These are phyloP conservation scores for Tympanopsis confertula DNA, from an alignment of 2,329 filamentous ascomycete species.

Conservation along the genomic window DNA sequence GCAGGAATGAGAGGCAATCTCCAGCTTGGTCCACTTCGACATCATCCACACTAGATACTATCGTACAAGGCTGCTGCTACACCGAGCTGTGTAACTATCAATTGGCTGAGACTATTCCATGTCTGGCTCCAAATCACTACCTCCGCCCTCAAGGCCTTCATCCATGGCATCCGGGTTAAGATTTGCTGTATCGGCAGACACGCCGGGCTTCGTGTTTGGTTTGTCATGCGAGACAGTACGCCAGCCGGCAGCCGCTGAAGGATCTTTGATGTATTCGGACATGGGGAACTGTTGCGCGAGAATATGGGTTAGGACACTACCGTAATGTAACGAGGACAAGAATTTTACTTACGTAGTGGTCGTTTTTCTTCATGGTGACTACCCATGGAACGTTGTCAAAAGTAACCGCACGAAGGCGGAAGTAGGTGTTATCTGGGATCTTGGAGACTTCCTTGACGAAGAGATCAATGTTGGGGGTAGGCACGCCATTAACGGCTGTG, in stretches of 20 bases:
- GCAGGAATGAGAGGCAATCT: no score
- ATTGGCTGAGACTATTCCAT: no score
- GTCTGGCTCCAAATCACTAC: background rate
- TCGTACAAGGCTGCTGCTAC: no score
- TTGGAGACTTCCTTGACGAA: slow-evolving; percentile 74
- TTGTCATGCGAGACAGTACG: slow-evolving; percentile 49
- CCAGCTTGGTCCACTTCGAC: no score
- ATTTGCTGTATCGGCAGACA: background rate
- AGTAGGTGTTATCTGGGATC: slow-evolving; percentile 96
- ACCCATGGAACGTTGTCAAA: slow-evolving; percentile 99
- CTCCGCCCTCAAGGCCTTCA: background rate
- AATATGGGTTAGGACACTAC: no score
- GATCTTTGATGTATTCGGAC: slow-evolving; percentile 58
- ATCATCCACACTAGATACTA: no score
- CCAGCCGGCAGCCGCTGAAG: slow-evolving; percentile 47
- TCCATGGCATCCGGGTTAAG: slow-evolving; percentile 23
- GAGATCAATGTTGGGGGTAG: slow-evolving; percentile 68
- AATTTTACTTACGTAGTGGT: slow-evolving; percentile 55
- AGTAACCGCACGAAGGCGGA: slow-evolving; percentile 91
- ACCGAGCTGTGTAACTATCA: no score
- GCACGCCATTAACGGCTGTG: slow-evolving; percentile 81
- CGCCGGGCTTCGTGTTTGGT: slow-evolving; percentile 35
- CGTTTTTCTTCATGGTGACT: slow-evolving; percentile 99
- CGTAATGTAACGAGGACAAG: no score
- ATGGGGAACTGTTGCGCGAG: slow-evolving; percentile 48